phyloP scores from a whole-genome alignment of 108 stramenopile genomes.

The Cylindrotheca closterium region DNA sequence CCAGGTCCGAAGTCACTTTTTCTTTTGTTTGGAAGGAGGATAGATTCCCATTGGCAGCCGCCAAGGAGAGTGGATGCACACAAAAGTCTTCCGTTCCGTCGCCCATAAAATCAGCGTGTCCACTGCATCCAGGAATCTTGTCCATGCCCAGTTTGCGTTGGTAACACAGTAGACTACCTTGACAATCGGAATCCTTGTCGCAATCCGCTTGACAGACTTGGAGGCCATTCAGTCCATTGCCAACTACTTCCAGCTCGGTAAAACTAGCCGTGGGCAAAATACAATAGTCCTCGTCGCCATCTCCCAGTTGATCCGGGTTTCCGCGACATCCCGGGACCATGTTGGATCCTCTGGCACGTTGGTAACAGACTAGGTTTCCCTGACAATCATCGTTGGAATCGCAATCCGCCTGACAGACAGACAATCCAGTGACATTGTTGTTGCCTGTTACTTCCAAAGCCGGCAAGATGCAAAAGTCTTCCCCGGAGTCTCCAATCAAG shows the following conservation, averaged over 20 bases:
- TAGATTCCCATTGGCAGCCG: not conserved
- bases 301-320: not conserved
- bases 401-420: conserved; percentile 40
- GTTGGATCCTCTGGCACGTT: not conserved
- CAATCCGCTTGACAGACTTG: conserved; percentile 37
- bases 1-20: too few species aligned
- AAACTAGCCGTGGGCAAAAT: not conserved
- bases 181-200: conserved; percentile 27
- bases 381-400: conserved; percentile 34
- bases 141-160: conserved; percentile 8
- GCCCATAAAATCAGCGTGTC: conserved; percentile 1
- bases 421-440: not conserved
- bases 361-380: conserved; percentile 25
- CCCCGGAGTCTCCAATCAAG: not conserved
- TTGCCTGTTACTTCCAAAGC: not conserved
- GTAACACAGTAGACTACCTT: conserved; percentile 22
- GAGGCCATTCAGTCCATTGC: not conserved
- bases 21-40: too few species aligned
- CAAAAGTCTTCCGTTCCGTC: conserved; percentile 21
- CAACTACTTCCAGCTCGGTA: not conserved
- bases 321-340: not conserved
- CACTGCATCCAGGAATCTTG: conserved; percentile 34
- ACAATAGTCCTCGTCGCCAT: not conserved
- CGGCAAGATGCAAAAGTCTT: conserved; percentile 26
- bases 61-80: not conserved